These are phyloP conservation scores for Fusarium newnesense DNA, from an alignment of 2,329 filamentous ascomycete species.

Conservation along the genomic window DNA sequence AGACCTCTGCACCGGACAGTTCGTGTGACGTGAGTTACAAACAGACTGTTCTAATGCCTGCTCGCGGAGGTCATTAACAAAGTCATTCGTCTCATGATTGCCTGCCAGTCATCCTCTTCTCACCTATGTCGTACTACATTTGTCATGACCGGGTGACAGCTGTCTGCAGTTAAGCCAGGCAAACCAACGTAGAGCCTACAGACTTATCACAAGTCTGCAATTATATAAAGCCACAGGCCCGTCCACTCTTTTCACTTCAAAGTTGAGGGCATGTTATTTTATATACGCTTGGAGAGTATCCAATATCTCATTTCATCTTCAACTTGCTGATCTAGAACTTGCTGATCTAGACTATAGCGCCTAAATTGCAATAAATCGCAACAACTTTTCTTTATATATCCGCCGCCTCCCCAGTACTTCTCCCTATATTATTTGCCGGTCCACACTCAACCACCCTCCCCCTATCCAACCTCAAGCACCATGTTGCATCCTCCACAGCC, in stretches of 20 bases:
- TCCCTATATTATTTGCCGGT: constrained; percentile 44
- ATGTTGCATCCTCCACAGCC: constrained; percentile 69
- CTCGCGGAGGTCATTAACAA: not conserved
- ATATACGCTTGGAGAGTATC: not conserved
- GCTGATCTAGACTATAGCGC: not conserved
- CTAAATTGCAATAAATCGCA: not conserved
- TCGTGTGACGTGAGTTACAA: not conserved
- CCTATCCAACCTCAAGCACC: constrained; percentile 63
- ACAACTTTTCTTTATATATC: not conserved
- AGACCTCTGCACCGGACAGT: not conserved
- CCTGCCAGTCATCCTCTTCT: not conserved
- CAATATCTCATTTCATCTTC: not conserved
- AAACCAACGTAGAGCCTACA: too few species aligned
- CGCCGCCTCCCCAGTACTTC: not conserved
- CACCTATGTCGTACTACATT: not conserved
- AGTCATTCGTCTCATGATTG: not conserved
- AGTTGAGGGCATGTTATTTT: not conserved
- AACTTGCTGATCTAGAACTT: not conserved
- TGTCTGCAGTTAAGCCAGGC: not conserved
- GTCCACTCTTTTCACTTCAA: not conserved
- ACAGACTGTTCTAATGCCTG: not conserved
- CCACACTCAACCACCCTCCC: constrained; percentile 63
- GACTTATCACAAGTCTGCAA: not conserved
- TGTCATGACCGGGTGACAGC: not conserved
- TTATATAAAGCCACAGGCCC: not conserved